Evolutionary conservation across 2,329 filamentous ascomycete genomes (phyloP).

Genomic region (Gaeumannomyces sp.): DNA sequence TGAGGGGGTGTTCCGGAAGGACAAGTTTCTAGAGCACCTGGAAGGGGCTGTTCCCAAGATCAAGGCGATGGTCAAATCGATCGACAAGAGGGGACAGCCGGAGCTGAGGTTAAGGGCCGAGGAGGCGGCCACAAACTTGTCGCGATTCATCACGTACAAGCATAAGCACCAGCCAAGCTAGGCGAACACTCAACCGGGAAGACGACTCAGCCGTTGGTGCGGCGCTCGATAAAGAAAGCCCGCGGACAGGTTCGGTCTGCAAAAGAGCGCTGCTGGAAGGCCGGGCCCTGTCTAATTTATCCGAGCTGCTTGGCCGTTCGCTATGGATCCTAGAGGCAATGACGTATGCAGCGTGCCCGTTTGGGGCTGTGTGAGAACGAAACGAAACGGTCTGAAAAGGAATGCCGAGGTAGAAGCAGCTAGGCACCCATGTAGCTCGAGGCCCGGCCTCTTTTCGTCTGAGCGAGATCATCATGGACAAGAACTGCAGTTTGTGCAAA

Average conservation of each 20-base stretch:
- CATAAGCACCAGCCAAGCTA: constrained; percentile 37
- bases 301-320: not conserved
- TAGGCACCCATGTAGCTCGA: not conserved
- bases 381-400: not conserved
- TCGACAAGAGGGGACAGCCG: constrained; percentile 51
- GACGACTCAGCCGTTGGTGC: not conserved
- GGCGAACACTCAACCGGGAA: too few relatives aligned
- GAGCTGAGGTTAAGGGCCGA: constrained; percentile 56
- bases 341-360: not conserved
- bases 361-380: not conserved
- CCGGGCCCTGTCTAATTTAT: not conserved
- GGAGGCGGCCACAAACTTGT: constrained; percentile 54
- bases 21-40: constrained; percentile 52
- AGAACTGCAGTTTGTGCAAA: not conserved
- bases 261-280: too few relatives aligned
- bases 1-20: constrained; percentile 60
- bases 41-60: constrained; percentile 48
- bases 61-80: constrained; percentile 49
- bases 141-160: constrained; percentile 59
- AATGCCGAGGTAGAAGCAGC: not conserved
- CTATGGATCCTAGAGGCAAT: not conserved
- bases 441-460: not conserved
- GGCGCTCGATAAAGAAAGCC: not conserved
- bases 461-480: not conserved
- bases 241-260: not conserved